A percentile compares a stretch with the other conserved stretches of the same genome.
Evolutionary conservation across 495 filamentous ascomycete species (phyloP).

Genomic region (Oidiodendron maius): DNA sequence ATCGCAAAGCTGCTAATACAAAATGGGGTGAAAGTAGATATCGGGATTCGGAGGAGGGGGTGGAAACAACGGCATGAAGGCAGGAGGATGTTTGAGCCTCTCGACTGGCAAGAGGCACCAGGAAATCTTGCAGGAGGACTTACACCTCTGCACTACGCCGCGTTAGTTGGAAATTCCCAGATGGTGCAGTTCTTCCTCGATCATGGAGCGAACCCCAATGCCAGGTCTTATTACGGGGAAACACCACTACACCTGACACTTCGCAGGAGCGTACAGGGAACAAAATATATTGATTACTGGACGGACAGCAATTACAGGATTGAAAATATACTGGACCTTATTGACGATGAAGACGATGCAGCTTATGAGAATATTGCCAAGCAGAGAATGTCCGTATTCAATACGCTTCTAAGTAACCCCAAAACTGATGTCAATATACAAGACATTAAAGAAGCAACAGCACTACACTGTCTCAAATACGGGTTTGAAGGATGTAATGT

Average conservation of each 20-base stretch:
- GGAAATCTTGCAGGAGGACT: too few species aligned
- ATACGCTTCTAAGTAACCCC: not conserved
- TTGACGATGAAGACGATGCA: not conserved
- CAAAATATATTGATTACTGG: conserved; percentile 1
- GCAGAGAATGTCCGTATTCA: not conserved
- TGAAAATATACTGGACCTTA: not conserved
- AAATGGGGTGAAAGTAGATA: too few species aligned
- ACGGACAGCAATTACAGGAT: not conserved
- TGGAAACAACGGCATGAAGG: too few species aligned
- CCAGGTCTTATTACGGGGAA: conserved; percentile 2
- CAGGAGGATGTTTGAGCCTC: too few species aligned
- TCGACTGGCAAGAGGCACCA: too few species aligned
- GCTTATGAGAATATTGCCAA: not conserved
- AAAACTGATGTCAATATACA: conserved; percentile 1
- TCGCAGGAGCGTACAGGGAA: not conserved
- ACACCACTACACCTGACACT: conserved; percentile 4
- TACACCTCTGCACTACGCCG: too few species aligned
- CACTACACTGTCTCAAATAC: too few species aligned
- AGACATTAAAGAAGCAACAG: too few species aligned
- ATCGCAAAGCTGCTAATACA: too few species aligned
- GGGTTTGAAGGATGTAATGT: too few species aligned
- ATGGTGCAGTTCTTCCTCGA: conserved; percentile 9
- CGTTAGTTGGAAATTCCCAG: too few species aligned
- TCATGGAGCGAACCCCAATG: conserved; percentile 11
- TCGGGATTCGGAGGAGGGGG: too few species aligned